phyloP scores from a whole-genome alignment of 768 basidiomycete genomes.

The Terana coerulea region DNA sequence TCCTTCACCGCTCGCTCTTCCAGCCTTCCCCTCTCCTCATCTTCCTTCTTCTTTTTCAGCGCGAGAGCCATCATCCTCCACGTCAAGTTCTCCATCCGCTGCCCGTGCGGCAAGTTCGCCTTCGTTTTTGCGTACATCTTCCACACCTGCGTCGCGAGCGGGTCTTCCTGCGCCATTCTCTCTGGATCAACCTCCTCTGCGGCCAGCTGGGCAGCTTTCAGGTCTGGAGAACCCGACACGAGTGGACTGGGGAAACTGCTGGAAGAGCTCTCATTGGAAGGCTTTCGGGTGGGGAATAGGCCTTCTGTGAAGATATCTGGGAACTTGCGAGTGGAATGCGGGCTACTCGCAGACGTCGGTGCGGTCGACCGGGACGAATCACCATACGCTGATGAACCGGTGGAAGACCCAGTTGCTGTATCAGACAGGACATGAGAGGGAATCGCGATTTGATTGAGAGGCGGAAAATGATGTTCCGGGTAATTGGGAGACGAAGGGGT shows the following conservation, averaged over 20 bases:
- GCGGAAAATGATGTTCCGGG: constrained; percentile 23
- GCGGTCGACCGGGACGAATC: constrained; percentile 25
- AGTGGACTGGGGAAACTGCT: constrained; percentile 63
- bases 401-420: constrained; percentile 21
- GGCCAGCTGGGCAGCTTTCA: constrained; percentile 42
- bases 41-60: constrained; percentile 83
- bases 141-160: constrained; percentile 95
- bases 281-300: constrained; percentile 47
- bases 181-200: constrained; percentile 53
- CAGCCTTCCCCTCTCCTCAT: constrained; percentile 42
- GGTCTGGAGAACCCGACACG: constrained; percentile 65
- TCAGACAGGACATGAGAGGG: constrained; percentile 20
- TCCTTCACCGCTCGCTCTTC: constrained; percentile 16
- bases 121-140: constrained; percentile 92
- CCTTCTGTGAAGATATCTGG: constrained; percentile 61
- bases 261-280: constrained; percentile 26
- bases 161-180: constrained; percentile 76
- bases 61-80: constrained; percentile 99
- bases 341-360: constrained; percentile 25
- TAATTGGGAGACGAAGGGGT: constrained; percentile 39
- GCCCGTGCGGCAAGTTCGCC: constrained; percentile 84
- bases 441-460: constrained; percentile 18
- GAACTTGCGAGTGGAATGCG: constrained; percentile 26
- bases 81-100: constrained; percentile 96
- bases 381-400: constrained; percentile 24